Conservation (phyloP, 306 rosid species). For the Trichosanthes cucumerina region DNA sequence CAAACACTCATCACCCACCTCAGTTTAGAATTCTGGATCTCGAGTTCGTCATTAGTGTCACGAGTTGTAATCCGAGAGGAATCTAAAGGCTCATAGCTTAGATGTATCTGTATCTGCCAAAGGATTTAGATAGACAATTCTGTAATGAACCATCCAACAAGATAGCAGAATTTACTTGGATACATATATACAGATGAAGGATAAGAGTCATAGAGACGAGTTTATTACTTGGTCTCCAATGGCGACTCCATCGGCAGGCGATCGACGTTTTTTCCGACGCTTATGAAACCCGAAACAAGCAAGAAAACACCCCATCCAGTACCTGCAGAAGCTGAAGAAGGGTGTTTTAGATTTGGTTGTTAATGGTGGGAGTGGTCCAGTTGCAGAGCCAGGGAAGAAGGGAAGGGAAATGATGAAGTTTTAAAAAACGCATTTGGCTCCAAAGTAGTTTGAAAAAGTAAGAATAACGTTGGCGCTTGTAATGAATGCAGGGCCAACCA, state of each 20-base stretch:
- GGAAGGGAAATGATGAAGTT: conserved; percentile 14
- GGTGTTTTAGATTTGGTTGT: neutral
- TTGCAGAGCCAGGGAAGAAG: conserved; percentile 6
- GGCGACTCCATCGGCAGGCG: conserved; percentile 29
- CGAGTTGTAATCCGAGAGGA: conserved; percentile 20
- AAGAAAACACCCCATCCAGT: conserved; percentile 70
- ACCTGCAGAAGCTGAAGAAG: neutral
- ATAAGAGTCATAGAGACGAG: neutral
- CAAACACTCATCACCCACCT: conserved; percentile 28
- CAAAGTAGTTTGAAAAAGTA: conserved; percentile 52
- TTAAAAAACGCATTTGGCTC: conserved; percentile 51
- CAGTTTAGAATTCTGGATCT: conserved; percentile 20
- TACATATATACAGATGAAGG: neutral
- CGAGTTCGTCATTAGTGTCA: conserved; percentile 21
- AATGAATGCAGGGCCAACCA: conserved; percentile 33
- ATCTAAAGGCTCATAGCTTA: conserved; percentile 43
- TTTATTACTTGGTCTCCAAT: conserved; percentile 31
- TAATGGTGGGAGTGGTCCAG: neutral
- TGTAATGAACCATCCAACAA: neutral
- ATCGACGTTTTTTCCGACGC: conserved; percentile 40
- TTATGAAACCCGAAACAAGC: conserved; percentile 60
- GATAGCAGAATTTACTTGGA: too few relatives aligned
- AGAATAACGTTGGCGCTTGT: conserved; percentile 53
- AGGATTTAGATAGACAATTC: conserved; percentile 2
- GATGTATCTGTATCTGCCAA: conserved; percentile 51